These are phyloP conservation scores for Pseudogymnoascus sp. DNA, from an alignment of 2,329 filamentous ascomycete genomes.

Conservation along the genomic window DNA sequence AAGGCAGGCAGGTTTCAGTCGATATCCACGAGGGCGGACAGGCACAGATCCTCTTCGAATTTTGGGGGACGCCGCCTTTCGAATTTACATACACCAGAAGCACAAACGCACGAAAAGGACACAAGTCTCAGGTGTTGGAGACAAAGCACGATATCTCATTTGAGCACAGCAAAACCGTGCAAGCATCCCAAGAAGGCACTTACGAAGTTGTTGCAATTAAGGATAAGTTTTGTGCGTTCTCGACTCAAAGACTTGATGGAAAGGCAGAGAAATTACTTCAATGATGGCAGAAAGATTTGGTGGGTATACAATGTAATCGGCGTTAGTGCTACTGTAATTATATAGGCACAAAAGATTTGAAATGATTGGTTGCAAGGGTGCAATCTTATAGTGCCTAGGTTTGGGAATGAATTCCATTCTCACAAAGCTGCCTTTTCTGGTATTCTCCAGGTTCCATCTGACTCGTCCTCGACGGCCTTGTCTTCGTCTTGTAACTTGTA, in stretches of 20 bases:
- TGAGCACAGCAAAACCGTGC: conserved; percentile 71
- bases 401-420: conserved; percentile 10
- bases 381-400: not conserved
- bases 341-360: not conserved
- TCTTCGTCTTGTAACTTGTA: conserved; percentile 69
- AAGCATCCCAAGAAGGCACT: conserved; percentile 85
- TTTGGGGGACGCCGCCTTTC: conserved; percentile 90
- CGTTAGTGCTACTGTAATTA: conserved; percentile 4
- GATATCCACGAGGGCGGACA: conserved; percentile 97
- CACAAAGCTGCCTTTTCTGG: conserved; percentile 36
- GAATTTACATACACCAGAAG: conserved; percentile 95
- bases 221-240: conserved; percentile 85
- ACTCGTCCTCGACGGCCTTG: conserved; percentile 40
- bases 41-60: conserved; percentile 88
- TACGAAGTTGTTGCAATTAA: conserved; percentile 97
- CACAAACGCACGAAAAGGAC: conserved; percentile 70
- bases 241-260: conserved; percentile 53
- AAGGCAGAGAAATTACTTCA: conserved; percentile 31
- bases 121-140: conserved; percentile 73
- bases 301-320: conserved; percentile 2
- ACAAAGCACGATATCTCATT: conserved; percentile 81
- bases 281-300: conserved; percentile 2
- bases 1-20: conserved; percentile 68
- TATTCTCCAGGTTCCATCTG: conserved; percentile 36
- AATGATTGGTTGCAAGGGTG: not conserved